Conservation (phyloP, 768 basidiomycete genomes). For the Galerina marginata region DNA sequence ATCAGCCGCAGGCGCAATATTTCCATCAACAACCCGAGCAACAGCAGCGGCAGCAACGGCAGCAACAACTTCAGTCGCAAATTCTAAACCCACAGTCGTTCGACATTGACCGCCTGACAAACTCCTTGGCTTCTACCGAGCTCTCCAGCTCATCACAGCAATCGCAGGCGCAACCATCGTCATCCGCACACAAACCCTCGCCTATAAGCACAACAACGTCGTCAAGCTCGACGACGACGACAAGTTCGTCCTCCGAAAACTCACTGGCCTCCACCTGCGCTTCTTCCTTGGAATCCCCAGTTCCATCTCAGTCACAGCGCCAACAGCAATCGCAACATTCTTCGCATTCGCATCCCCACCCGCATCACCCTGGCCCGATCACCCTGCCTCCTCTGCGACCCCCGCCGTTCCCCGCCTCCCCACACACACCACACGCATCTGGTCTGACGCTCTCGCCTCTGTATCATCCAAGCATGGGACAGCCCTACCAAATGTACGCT, state of each 20-base stretch:
- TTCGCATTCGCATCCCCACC: slow-evolving; percentile 10
- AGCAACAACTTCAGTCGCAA: neutral
- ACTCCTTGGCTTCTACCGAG: slow-evolving; percentile 18
- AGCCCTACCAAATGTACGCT: slow-evolving; percentile 28
- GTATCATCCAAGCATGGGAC: slow-evolving; percentile 42
- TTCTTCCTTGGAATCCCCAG: slow-evolving; percentile 31
- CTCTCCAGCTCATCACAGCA: slow-evolving; percentile 3
- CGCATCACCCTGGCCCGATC: slow-evolving; percentile 21
- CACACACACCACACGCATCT: slow-evolving; percentile 35
- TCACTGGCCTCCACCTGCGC: slow-evolving; percentile 55
- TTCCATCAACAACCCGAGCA: slow-evolving; percentile 8
- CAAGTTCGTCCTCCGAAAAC: slow-evolving; percentile 16
- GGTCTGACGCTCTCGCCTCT: slow-evolving; percentile 41
- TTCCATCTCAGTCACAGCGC: slow-evolving; percentile 6
- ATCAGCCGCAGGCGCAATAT: slow-evolving; percentile 73
- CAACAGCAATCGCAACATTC: slow-evolving; percentile 9
- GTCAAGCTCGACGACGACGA: slow-evolving; percentile 6
- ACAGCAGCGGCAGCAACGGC: slow-evolving; percentile 10
- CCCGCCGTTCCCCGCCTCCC: slow-evolving; percentile 22
- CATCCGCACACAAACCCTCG: slow-evolving; percentile 11
- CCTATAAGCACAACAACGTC: slow-evolving; percentile 17
- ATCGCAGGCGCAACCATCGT: neutral
- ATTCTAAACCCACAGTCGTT: slow-evolving; percentile 1
- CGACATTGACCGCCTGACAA: slow-evolving; percentile 25
- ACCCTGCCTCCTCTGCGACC: slow-evolving; percentile 17